These are phyloP conservation scores for Fusarium pseudocircinatum DNA, from an alignment of 2,329 filamentous ascomycete genomes.

Conservation along the genomic window DNA sequence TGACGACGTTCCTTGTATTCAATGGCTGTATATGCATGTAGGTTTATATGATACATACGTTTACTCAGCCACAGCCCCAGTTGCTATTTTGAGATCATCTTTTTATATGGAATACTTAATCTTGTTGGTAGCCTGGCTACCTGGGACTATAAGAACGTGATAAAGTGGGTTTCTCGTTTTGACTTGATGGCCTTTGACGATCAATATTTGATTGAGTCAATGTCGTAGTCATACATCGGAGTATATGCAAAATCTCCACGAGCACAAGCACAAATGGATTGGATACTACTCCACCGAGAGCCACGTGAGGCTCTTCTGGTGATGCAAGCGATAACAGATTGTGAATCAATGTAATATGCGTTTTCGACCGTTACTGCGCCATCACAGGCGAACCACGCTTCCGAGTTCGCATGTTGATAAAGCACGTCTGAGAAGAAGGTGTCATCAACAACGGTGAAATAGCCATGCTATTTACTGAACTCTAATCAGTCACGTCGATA, in stretches of 20 bases:
- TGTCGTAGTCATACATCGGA: background rate
- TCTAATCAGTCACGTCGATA: background rate
- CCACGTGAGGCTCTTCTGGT: background rate
- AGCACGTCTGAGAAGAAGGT: background rate
- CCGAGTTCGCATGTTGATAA: background rate
- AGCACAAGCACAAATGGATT: background rate
- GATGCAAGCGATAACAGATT: background rate
- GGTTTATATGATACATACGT: constrained; percentile 6
- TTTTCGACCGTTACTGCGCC: background rate
- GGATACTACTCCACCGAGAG: background rate
- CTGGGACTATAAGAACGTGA: background rate
- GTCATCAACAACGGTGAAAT: background rate
- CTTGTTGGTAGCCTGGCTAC: background rate
- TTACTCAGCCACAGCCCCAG: constrained; percentile 36
- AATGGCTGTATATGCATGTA: background rate
- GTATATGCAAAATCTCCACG: background rate
- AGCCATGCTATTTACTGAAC: background rate
- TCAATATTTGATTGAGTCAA: background rate
- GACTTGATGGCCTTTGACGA: background rate
- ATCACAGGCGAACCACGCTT: background rate
- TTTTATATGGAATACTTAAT: background rate
- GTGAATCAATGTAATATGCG: background rate
- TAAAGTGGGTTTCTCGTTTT: background rate
- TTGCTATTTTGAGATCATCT: constrained; percentile 36
- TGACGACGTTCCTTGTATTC: background rate